Evolutionary conservation across 2,329 filamentous ascomycete species (phyloP), one percentile per base, ranked within the genome.

Genomic region (Capronia epimyces): DNA sequence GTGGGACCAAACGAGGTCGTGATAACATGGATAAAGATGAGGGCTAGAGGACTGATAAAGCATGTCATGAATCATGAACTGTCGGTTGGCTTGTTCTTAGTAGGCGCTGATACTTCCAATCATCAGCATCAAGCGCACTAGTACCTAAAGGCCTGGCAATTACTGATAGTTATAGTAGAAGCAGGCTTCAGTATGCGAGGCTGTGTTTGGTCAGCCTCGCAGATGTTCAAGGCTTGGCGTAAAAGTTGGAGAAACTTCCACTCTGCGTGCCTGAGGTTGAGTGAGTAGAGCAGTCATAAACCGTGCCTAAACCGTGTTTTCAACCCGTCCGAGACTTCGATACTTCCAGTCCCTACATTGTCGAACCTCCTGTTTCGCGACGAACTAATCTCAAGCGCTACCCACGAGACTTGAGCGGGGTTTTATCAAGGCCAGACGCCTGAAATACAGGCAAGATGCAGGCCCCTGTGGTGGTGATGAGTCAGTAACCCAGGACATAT

Each of bases 11-110:
- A 63, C 74, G 73, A 53, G 69, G 73, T 34, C 69, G 79, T 52
- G 79, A 82, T 65, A 75, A 83, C 43, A 89, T 89, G 86, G 87
- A 91, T 68, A 74, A 75, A 32, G 87, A 89, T 60, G 86, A 90
- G 67, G 81, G 83, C 56, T 87, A 69, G 27, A 36, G 9, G 31
- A 15, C 7, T 13, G 43, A 25, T 31, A 29, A 6, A 32, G 3
- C 6, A 20, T 12, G 16, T 18, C 4, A 43, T 31, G 41, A 43
- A 18, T 18, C 24, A 36, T 15, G 29, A 37, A 36, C 3, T 3
- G 20, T 20, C 12, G 20, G 8, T 24, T 13, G 9, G 25, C 5
- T 24, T 25, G 7, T 25, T 42, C 15, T 12, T 12, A 20, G 20
- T 5, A 3, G n/a, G 16, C 6, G 13, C 7, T n/a, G 12, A 32